These are phyloP conservation scores for Rubus parviflorus DNA, from an alignment of 306 rosid species.

Conservation along the genomic window DNA sequence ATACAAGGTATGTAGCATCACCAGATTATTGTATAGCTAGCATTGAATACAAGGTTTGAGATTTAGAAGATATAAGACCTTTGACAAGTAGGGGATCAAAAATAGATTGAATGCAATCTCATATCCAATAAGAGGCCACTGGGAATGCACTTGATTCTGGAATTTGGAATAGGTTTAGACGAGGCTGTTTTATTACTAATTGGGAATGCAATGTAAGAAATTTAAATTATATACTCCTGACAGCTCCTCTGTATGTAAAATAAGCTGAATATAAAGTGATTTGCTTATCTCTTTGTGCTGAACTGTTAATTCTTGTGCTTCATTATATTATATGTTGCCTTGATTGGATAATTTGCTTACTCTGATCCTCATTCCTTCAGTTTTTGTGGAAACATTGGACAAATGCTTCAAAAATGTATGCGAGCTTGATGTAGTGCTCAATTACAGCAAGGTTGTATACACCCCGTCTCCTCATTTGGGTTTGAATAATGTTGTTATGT, in stretches of 20 bases:
- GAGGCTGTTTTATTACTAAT: not conserved
- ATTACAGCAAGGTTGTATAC: constrained; percentile 80
- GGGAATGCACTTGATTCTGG: not conserved
- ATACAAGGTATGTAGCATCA: constrained; percentile 68
- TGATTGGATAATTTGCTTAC: constrained; percentile 28
- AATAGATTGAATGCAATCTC: not conserved
- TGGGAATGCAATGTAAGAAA: not conserved
- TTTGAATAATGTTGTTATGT: constrained; percentile 12
- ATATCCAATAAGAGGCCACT: not conserved
- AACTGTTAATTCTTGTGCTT: not conserved
- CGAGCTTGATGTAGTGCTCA: constrained; percentile 89
- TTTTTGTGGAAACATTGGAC: constrained; percentile 94
- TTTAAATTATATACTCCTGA: not conserved
- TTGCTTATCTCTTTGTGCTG: not conserved
- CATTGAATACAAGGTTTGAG: constrained; percentile 1
- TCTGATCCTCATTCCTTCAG: constrained; percentile 48
- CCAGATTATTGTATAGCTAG: not conserved
- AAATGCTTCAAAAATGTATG: constrained; percentile 96
- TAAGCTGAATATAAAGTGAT: not conserved
- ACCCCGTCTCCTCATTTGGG: not conserved
- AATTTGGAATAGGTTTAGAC: not conserved
- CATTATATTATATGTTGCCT: constrained; percentile 10
- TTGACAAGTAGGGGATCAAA: not conserved
- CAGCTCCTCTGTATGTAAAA: too few relatives aligned
- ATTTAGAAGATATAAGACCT: constrained; percentile 1